Percentiles rank a stretch among this genome's conserved stretches.
These are phyloP conservation scores for Pythium brassicae DNA, from an alignment of 352 stramenopile species.

Conservation along the genomic window DNA sequence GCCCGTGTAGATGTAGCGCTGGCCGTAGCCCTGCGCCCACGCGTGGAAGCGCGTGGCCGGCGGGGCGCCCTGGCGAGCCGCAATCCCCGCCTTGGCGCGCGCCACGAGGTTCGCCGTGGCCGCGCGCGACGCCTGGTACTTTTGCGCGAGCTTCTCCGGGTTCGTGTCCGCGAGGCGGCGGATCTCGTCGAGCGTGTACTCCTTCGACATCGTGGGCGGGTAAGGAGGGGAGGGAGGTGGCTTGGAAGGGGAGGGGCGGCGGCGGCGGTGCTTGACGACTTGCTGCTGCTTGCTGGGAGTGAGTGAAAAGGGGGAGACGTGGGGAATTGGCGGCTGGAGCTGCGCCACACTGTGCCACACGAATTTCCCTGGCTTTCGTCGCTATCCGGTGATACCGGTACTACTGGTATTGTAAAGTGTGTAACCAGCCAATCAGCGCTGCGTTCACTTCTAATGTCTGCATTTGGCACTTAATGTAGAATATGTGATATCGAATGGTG, in stretches of 20 bases:
- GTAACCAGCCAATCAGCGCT: too few species aligned
- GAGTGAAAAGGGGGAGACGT: background rate
- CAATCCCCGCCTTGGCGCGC: slow-evolving; percentile 59
- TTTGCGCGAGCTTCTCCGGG: slow-evolving; percentile 62
- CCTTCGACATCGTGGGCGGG: slow-evolving; percentile 45
- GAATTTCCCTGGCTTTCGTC: too few species aligned
- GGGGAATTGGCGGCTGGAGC: background rate
- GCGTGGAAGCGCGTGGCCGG: slow-evolving; percentile 57
- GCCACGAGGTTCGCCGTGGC: slow-evolving; percentile 64
- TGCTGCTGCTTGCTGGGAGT: too few species aligned
- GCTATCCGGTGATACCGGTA: too few species aligned
- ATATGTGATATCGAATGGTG: too few species aligned
- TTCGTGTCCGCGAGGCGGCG: slow-evolving; percentile 68
- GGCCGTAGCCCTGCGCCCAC: slow-evolving; percentile 68
- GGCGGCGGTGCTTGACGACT: background rate
- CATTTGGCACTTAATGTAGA: too few species aligned
- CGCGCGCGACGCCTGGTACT: slow-evolving; percentile 62
- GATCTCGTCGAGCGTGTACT: slow-evolving; percentile 81
- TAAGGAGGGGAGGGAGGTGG: background rate
- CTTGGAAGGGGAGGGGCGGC: slow-evolving; percentile 2
- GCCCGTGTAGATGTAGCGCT: slow-evolving; percentile 74
- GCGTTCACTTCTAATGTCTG: too few species aligned
- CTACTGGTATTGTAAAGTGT: too few species aligned
- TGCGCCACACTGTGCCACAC: too few species aligned
- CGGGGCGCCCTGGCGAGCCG: slow-evolving; percentile 45